phyloP scores from a whole-genome alignment of 2,329 filamentous ascomycete genomes.

The Apiospora aurea region DNA sequence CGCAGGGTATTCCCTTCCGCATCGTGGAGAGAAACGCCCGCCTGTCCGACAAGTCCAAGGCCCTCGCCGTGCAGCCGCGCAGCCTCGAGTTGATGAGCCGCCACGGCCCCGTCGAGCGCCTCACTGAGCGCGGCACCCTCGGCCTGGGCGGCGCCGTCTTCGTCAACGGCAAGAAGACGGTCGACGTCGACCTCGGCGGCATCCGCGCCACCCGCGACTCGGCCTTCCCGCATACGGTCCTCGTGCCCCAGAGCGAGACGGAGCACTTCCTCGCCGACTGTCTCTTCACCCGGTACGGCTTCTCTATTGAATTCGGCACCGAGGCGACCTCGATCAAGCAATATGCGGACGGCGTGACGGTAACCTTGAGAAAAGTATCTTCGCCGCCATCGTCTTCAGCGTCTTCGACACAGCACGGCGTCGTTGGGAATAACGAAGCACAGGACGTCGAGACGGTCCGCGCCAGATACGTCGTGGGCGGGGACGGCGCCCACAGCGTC shows the following conservation, averaged over 20 bases:
- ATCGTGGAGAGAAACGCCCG: slow-evolving; percentile 35
- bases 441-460: slow-evolving; percentile 33
- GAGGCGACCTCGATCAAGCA: slow-evolving; percentile 34
- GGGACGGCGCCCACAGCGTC: slow-evolving; percentile 52
- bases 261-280: slow-evolving; percentile 34
- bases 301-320: slow-evolving; percentile 43
- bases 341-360: slow-evolving; percentile 35
- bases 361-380: slow-evolving; percentile 29
- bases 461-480: slow-evolving; percentile 51
- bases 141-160: slow-evolving; percentile 45
- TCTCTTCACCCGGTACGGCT: slow-evolving; percentile 29
- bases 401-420: background rate
- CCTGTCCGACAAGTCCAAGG: slow-evolving; percentile 49
- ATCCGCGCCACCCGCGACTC: slow-evolving; percentile 75
- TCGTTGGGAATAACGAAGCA: background rate
- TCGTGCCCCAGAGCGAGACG: slow-evolving; percentile 77
- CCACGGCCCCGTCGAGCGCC: slow-evolving; percentile 47
- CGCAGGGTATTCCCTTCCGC: slow-evolving; percentile 35
- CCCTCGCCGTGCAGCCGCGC: slow-evolving; percentile 55
- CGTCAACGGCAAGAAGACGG: slow-evolving; percentile 31
- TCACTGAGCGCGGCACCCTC: slow-evolving; percentile 48
- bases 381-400: background rate
- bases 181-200: slow-evolving; percentile 76
- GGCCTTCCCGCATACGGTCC: slow-evolving; percentile 89
- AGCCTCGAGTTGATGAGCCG: slow-evolving; percentile 58